Evolutionary conservation across 345 rosid genomes (phyloP).

Genomic region (Turritis glabra): DNA sequence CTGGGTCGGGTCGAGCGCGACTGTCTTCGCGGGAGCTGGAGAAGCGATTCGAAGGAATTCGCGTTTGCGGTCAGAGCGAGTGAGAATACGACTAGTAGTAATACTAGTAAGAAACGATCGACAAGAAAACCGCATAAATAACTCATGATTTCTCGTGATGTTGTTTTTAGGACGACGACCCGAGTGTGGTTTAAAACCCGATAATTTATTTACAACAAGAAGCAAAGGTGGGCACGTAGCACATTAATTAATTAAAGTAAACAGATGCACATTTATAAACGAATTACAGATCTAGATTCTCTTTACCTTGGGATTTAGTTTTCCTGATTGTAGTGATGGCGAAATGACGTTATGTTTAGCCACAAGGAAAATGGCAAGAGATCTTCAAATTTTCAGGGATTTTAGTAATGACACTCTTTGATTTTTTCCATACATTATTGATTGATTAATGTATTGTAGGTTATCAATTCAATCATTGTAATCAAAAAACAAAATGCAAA

Average conservation of each 20-base stretch:
- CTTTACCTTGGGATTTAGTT: background rate
- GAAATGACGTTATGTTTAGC: constrained; percentile 27
- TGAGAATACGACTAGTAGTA: constrained; percentile 15
- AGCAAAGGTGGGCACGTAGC: background rate
- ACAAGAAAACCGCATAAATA: too few species aligned
- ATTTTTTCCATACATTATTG: constrained; percentile 12
- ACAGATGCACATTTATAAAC: too few species aligned
- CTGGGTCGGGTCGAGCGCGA: constrained; percentile 43
- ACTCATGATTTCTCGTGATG: background rate
- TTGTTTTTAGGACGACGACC: background rate
- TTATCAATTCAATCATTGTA: constrained; percentile 11
- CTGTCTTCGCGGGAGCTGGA: constrained; percentile 58
- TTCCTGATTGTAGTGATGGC: constrained; percentile 12
- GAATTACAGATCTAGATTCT: constrained; percentile 14
- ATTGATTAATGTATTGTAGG: constrained; percentile 12
- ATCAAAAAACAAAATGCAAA: background rate
- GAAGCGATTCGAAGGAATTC: constrained; percentile 48
- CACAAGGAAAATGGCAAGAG: background rate
- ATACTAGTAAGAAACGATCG: background rate
- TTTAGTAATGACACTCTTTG: constrained; percentile 12
- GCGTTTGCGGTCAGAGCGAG: constrained; percentile 42
- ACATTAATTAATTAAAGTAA: background rate
- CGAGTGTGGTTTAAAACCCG: background rate
- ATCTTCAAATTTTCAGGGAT: background rate
- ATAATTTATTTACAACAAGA: background rate